Conservation (phyloP, 179 eudicot species). For the Silene noctiflora region DNA sequence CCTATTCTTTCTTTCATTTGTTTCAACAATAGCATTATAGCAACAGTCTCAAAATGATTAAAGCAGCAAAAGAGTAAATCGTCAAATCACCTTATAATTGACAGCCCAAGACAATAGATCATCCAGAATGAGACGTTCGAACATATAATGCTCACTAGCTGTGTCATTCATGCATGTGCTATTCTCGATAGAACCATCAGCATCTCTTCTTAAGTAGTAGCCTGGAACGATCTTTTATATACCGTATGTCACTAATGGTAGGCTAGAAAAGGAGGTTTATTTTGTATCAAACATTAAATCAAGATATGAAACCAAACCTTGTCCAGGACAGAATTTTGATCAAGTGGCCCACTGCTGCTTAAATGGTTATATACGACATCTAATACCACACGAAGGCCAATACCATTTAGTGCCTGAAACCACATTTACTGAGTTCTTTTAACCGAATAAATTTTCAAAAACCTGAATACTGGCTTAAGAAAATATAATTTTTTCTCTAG, state of each 20-base stretch:
- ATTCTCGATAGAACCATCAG: conserved; percentile 68
- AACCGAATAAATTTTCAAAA: conserved; percentile 7
- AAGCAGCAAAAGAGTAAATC: neutral
- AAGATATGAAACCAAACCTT: conserved; percentile 48
- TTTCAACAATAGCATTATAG: neutral
- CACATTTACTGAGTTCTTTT: neutral
- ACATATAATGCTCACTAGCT: conserved; percentile 98
- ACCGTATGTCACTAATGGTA: neutral
- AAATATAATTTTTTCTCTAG: neutral
- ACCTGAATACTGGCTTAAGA: conserved; percentile 6
- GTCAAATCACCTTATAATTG: conserved; percentile 69
- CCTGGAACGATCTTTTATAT: conserved; percentile 85
- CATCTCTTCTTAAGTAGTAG: conserved; percentile 77
- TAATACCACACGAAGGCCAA: conserved; percentile 85
- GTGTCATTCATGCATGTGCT: conserved; percentile 88
- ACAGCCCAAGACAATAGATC: conserved; percentile 84
- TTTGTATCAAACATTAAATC: neutral
- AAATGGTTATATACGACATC: conserved; percentile 98
- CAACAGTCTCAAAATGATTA: conserved; percentile 8
- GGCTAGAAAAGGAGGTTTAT: conserved; percentile 7
- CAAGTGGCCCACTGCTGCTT: conserved; percentile 79
- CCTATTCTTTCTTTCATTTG: neutral
- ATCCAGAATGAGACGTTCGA: conserved; percentile 80
- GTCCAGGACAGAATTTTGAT: conserved; percentile 76
- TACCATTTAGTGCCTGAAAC: conserved; percentile 72